These are phyloP conservation scores for Eucalyptus marginata DNA, from an alignment of 345 rosid species.

Conservation along the genomic window DNA sequence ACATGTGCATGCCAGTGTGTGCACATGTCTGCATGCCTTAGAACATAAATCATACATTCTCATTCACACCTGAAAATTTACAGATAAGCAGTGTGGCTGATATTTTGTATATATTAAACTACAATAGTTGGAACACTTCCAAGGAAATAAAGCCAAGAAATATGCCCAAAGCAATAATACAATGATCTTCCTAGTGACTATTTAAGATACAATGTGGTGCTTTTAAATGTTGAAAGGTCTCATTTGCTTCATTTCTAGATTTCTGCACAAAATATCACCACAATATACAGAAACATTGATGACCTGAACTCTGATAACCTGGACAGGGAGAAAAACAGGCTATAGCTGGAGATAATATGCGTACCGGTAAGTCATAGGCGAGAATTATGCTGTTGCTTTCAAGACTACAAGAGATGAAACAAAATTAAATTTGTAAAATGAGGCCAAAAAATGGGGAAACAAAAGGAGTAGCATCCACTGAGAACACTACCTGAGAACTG, in stretches of 20 bases:
- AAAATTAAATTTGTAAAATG: not conserved
- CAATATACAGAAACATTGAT: not conserved
- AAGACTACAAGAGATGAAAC: slow-evolving; percentile 29
- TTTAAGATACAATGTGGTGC: not conserved
- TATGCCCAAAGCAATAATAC: not conserved
- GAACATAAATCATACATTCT: not conserved
- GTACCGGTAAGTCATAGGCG: slow-evolving; percentile 68
- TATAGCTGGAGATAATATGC: not conserved
- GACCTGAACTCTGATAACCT: not conserved
- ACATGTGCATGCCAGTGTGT: not conserved
- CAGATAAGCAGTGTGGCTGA: not conserved
- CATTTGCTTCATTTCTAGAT: not conserved
- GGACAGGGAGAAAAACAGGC: not conserved
- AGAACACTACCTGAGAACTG: slow-evolving; percentile 49
- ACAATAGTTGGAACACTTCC: not conserved
- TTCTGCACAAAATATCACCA: not conserved
- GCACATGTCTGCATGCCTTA: not conserved
- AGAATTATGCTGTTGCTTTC: slow-evolving; percentile 64
- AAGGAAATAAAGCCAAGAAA: not conserved
- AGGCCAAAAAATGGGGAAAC: not conserved
- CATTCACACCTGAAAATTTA: not conserved
- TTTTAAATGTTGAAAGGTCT: not conserved
- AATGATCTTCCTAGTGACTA: not conserved
- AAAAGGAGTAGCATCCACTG: not conserved
- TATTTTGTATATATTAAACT: not conserved